A percentile compares a stretch with the other conserved stretches of the same genome.
These are phyloP conservation scores for Scedosporium dehoogii DNA, from an alignment of 2,329 filamentous ascomycete species.

Conservation along the genomic window DNA sequence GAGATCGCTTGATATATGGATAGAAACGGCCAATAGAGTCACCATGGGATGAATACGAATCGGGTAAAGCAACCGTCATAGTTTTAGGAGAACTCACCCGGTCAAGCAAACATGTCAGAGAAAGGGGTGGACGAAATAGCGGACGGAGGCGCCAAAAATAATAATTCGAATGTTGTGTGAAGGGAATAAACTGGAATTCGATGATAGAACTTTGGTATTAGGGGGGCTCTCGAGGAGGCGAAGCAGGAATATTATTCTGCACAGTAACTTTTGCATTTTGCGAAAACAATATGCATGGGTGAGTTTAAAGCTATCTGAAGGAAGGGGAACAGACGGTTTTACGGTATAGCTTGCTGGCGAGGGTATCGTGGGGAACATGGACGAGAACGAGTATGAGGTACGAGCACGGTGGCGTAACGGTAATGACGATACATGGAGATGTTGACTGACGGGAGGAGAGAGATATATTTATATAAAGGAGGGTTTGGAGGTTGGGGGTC, in stretches of 20 bases:
- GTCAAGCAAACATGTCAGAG: not conserved
- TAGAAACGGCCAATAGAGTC: not conserved
- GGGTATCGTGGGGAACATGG: no score
- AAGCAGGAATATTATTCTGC: not conserved
- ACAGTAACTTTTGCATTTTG: not conserved
- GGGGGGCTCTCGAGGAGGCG: not conserved
- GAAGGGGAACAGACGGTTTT: no score
- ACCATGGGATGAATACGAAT: not conserved
- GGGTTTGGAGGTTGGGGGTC: no score
- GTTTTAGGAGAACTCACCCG: not conserved
- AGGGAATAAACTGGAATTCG: slow-evolving; percentile 6
- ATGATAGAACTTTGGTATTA: not conserved
- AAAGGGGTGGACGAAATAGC: not conserved
- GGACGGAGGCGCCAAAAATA: not conserved
- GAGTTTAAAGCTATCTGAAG: not conserved
- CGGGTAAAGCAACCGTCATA: not conserved
- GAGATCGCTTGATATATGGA: not conserved
- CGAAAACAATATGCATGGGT: not conserved
- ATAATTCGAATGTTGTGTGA: not conserved
- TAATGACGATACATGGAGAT: no score
- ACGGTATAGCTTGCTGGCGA: no score
- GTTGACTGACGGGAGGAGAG: no score
- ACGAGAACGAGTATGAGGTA: no score
- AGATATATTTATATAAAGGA: no score
- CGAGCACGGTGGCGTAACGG: no score